A percentile compares a stretch with the other conserved stretches of the same genome.
These are phyloP conservation scores for Hondaea fermentalgiana DNA, from an alignment of 108 stramenopile genomes.

Conservation along the genomic window DNA sequence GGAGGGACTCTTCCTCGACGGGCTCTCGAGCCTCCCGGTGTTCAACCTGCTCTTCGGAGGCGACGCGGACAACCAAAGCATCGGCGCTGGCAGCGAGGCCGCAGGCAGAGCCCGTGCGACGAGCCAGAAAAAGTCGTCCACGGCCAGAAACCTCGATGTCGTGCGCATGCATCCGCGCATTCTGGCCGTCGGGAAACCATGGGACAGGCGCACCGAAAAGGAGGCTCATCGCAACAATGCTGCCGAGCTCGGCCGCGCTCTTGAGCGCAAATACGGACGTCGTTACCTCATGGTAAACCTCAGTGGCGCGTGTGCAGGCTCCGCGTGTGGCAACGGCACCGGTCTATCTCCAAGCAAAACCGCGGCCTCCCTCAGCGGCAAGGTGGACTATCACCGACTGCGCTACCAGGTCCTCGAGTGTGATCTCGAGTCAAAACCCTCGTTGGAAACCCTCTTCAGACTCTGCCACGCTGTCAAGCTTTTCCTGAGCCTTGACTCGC, in stretches of 20 bases:
- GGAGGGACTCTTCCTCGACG: background rate
- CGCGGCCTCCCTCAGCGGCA: background rate
- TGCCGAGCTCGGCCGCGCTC: background rate
- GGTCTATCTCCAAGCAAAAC: no score
- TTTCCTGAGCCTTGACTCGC: background rate
- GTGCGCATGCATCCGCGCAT: background rate
- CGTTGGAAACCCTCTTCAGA: background rate
- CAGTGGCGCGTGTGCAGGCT: background rate
- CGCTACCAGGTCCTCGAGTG: conserved; percentile 7
- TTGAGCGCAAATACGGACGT: background rate
- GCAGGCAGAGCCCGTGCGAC: background rate
- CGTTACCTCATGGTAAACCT: background rate
- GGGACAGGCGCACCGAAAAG: background rate
- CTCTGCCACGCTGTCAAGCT: background rate
- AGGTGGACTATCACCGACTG: background rate
- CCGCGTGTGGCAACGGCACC: background rate
- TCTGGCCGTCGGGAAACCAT: background rate
- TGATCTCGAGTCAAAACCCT: background rate
- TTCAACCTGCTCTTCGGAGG: background rate
- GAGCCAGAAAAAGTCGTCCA: background rate
- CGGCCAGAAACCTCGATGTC: background rate
- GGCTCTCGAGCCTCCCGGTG: background rate
- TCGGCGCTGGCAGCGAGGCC: background rate
- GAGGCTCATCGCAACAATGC: background rate
- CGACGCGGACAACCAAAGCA: background rate